A percentile compares a stretch with the other conserved stretches of the same genome.
Evolutionary conservation across 805 yeast species (phyloP).

Genomic region (Metschnikowia noctiluminum): DNA sequence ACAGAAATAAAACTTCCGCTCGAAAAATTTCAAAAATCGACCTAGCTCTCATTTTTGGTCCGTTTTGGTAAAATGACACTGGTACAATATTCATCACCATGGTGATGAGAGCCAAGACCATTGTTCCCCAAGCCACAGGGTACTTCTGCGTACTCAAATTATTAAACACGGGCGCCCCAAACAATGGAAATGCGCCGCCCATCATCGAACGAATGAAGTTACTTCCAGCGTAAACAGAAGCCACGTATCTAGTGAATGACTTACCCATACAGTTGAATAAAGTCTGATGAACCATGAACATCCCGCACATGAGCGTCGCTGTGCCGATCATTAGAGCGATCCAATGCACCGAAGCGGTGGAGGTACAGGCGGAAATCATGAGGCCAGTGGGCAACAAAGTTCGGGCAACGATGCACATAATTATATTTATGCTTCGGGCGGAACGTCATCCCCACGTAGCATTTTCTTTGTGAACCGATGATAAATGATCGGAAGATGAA

Average conservation of each 20-base stretch:
- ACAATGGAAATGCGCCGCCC: constrained; percentile 17
- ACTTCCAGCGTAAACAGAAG: constrained; percentile 15
- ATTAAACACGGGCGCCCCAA: constrained; percentile 10
- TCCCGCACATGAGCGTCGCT: constrained; percentile 9
- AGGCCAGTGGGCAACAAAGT: constrained; percentile 12
- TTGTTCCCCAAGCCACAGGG: constrained; percentile 14
- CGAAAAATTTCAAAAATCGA: constrained; percentile 15
- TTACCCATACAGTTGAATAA: constrained; percentile 13
- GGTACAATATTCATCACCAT: constrained; percentile 9
- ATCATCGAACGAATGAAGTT: constrained; percentile 12
- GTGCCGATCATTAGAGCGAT: constrained; percentile 13
- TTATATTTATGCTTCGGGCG: constrained; percentile 12
- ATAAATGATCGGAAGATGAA: constrained; percentile 10
- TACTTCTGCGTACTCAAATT: constrained; percentile 6
- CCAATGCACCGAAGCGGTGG: constrained; percentile 12
- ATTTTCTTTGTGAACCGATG: constrained; percentile 4
- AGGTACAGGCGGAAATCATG: constrained; percentile 13
- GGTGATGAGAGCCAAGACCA: constrained; percentile 10
- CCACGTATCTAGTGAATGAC: constrained; percentile 11
- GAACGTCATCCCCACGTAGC: constrained; percentile 2
- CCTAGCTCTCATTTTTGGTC: constrained; percentile 13
- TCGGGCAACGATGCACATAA: constrained; percentile 10
- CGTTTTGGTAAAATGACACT: constrained; percentile 8
- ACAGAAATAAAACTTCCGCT: not conserved
- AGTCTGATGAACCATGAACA: constrained; percentile 12